A percentile compares a stretch with the other conserved stretches of the same genome.
These are phyloP conservation scores for Chlamydomonas incerta DNA, from an alignment of 139 green algal genomes.

Conservation along the genomic window DNA sequence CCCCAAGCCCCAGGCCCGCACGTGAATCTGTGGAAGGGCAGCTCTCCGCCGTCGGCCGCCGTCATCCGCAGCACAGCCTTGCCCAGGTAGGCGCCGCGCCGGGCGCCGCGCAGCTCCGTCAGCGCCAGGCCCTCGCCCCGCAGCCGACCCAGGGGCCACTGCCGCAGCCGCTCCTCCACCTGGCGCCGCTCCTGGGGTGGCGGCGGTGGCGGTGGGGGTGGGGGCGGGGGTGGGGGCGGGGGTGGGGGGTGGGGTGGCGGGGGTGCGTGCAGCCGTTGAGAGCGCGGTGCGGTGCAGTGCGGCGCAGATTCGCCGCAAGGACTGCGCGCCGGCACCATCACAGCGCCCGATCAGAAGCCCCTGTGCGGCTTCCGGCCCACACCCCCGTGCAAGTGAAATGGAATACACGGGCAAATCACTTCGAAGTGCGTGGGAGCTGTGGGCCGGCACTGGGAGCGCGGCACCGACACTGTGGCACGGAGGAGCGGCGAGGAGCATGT, in stretches of 20 bases:
- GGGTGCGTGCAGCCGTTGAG: background rate
- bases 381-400: too few relatives aligned
- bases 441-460: too few relatives aligned
- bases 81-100: conserved; percentile 38
- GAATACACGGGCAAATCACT: too few relatives aligned
- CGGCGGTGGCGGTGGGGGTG: background rate
- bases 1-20: too few relatives aligned
- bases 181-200: conserved; percentile 35
- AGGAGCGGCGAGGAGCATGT: too few relatives aligned
- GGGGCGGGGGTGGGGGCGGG: background rate
- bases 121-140: conserved; percentile 34
- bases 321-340: too few relatives aligned
- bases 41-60: conserved; percentile 21
- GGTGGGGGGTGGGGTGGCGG: background rate
- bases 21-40: conserved; percentile 51
- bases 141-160: conserved; percentile 29
- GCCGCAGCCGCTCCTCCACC: conserved; percentile 37
- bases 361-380: too few relatives aligned
- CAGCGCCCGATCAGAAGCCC: too few relatives aligned
- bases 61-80: conserved; percentile 35
- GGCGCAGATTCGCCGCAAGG: too few relatives aligned
- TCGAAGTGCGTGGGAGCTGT: too few relatives aligned
- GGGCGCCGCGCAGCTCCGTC: background rate
- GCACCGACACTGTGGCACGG: too few relatives aligned
- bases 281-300: too few relatives aligned